Conservation (phyloP, 106 monocot genomes). For the Acorus calamus region DNA sequence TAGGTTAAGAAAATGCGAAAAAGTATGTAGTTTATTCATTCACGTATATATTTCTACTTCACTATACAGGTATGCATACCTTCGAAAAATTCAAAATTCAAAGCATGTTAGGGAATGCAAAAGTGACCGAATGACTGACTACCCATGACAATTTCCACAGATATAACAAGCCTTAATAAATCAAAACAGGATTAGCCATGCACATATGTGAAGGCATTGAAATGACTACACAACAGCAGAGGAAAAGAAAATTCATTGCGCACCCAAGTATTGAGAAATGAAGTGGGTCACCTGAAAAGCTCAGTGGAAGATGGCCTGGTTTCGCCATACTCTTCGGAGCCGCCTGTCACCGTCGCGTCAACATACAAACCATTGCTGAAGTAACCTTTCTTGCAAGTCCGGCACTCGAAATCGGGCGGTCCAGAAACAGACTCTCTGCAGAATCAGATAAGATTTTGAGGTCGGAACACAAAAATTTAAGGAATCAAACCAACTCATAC, state of each 20-base stretch:
- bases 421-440: constrained; percentile 8
- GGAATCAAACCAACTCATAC: background rate
- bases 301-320: constrained; percentile 51
- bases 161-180: too few species aligned
- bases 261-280: background rate
- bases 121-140: too few species aligned
- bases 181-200: too few species aligned
- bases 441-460: too few species aligned
- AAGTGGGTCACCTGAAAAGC: constrained; percentile 52
- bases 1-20: too few species aligned
- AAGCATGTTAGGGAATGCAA: too few species aligned
- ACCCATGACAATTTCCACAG: too few species aligned
- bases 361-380: constrained; percentile 36
- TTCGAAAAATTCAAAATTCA: too few species aligned
- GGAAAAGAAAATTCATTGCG: background rate
- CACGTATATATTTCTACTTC: too few species aligned
- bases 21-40: too few species aligned
- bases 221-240: too few species aligned
- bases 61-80: too few species aligned
- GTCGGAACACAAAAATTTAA: background rate
- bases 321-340: constrained; percentile 44
- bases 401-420: constrained; percentile 24
- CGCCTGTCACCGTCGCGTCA: constrained; percentile 56
- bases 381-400: constrained; percentile 59
- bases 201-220: background rate